Evolutionary conservation across 2,329 filamentous ascomycete species (phyloP).

Genomic region (Verticillium alfalfae): DNA sequence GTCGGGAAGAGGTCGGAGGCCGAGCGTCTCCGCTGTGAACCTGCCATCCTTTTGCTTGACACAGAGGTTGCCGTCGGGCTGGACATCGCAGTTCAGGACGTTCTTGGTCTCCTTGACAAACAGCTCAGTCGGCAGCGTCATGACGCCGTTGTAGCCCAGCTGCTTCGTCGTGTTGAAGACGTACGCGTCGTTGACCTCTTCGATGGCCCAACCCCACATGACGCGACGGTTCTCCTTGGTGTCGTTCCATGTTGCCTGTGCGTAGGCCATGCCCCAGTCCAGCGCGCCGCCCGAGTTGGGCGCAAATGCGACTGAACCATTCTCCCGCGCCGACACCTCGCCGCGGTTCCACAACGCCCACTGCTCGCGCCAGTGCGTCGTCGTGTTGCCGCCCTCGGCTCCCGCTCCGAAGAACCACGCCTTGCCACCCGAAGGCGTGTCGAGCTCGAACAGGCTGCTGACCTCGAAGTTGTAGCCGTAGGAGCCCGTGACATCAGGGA

Average conservation of each 20-base stretch:
- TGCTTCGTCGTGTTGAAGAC: slow-evolving; percentile 6
- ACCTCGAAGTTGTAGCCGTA: slow-evolving; percentile 13
- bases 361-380: slow-evolving; percentile 10
- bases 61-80: slow-evolving; percentile 8
- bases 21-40: slow-evolving; percentile 10
- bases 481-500: slow-evolving; percentile 10
- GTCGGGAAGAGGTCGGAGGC: slow-evolving; percentile 8
- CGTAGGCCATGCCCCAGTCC: slow-evolving; percentile 12
- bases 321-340: slow-evolving; percentile 7
- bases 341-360: slow-evolving; percentile 13
- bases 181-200: slow-evolving; percentile 5
- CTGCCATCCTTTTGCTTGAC: slow-evolving; percentile 1
- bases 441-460: slow-evolving; percentile 10
- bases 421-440: slow-evolving; percentile 7
- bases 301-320: slow-evolving; percentile 10
- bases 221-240: slow-evolving; percentile 7
- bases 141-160: slow-evolving; percentile 10
- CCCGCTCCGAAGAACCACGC: slow-evolving; percentile 11
- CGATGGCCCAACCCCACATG: slow-evolving; percentile 12
- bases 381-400: slow-evolving; percentile 11
- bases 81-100: slow-evolving; percentile 9
- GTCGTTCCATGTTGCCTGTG: slow-evolving; percentile 11
- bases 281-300: slow-evolving; percentile 9
- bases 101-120: slow-evolving; percentile 9
- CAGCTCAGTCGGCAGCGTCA: slow-evolving; percentile 10